Percentiles rank a stretch among this genome's conserved stretches.
Conservation (phyloP, 805 yeast species). For the Spathaspora girioi region DNA sequence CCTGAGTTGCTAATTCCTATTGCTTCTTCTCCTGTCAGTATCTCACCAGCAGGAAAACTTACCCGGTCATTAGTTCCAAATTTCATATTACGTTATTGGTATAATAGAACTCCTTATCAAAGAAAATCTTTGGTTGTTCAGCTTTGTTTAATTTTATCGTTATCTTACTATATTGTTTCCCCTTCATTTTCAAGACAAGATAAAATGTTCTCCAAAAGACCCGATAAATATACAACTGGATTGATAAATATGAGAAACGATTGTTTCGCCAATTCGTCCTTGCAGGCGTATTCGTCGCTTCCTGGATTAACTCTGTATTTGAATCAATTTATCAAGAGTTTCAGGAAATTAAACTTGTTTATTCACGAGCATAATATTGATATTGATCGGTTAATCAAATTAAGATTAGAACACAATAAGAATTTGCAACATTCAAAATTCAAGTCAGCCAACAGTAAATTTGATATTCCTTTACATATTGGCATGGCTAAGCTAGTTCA, state of each 20-base stretch:
- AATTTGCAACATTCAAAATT: slow-evolving; percentile 15
- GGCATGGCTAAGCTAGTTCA: slow-evolving; percentile 50
- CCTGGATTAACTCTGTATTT: slow-evolving; percentile 59
- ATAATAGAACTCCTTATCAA: slow-evolving; percentile 6
- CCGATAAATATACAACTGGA: slow-evolving; percentile 78
- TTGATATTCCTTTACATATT: slow-evolving; percentile 50
- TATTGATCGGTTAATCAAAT: slow-evolving; percentile 9
- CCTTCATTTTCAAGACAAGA: slow-evolving; percentile 8
- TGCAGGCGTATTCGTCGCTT: slow-evolving; percentile 72
- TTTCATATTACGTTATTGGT: slow-evolving; percentile 7
- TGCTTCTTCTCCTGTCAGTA: background rate
- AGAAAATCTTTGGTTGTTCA: slow-evolving; percentile 9
- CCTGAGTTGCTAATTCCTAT: background rate
- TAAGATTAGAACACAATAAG: slow-evolving; percentile 8
- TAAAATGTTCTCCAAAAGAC: slow-evolving; percentile 48
- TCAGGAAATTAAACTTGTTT: slow-evolving; percentile 18
- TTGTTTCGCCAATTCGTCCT: slow-evolving; percentile 86
- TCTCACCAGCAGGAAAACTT: background rate
- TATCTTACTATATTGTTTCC: slow-evolving; percentile 12
- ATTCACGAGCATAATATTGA: slow-evolving; percentile 16
- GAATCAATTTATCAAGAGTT: slow-evolving; percentile 34
- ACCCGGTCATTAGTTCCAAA: slow-evolving; percentile 4
- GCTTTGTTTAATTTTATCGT: slow-evolving; percentile 9
- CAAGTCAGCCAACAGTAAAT: slow-evolving; percentile 17
- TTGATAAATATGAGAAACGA: slow-evolving; percentile 78